Percentiles rank a stretch among this genome's conserved stretches.
Conservation (phyloP, 176 grass and related monocot genomes). For the Phragmites australis region DNA sequence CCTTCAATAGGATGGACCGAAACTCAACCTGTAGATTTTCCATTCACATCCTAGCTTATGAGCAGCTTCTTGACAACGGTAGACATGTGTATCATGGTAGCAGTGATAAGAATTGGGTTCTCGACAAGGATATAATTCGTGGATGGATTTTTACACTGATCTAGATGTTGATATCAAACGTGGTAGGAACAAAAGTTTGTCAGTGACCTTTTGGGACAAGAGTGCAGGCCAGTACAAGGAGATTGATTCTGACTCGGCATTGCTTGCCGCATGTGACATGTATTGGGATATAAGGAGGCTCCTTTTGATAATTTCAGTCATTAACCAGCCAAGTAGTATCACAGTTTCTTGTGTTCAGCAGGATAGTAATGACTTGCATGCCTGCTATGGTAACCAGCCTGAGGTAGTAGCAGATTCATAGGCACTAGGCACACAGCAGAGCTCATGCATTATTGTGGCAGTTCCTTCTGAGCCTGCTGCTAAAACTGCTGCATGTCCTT, state of each 20-base stretch:
- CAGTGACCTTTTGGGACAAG: background rate
- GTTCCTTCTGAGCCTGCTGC: too few relatives aligned
- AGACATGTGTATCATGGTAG: background rate
- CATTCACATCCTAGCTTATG: background rate
- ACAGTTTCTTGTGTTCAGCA: too few relatives aligned
- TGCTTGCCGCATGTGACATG: background rate
- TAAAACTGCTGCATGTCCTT: too few relatives aligned
- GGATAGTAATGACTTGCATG: too few relatives aligned
- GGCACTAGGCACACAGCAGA: too few relatives aligned
- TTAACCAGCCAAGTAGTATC: background rate
- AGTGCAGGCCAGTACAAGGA: too few relatives aligned
- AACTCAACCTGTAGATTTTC: background rate
- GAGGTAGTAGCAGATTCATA: too few relatives aligned
- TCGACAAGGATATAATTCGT: background rate
- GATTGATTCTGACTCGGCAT: background rate
- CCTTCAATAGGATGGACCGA: background rate
- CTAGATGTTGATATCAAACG: background rate
- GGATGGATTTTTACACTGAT: background rate
- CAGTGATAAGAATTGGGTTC: background rate
- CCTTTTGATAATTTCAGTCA: background rate
- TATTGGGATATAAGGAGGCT: background rate
- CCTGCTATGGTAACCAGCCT: too few relatives aligned
- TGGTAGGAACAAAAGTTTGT: background rate
- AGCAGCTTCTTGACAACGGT: background rate
- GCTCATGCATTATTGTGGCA: too few relatives aligned